Percentiles rank a stretch among this genome's conserved stretches.
phyloP scores from a whole-genome alignment of 2,329 filamentous ascomycete genomes.

The Neofusicoccum parvum region DNA sequence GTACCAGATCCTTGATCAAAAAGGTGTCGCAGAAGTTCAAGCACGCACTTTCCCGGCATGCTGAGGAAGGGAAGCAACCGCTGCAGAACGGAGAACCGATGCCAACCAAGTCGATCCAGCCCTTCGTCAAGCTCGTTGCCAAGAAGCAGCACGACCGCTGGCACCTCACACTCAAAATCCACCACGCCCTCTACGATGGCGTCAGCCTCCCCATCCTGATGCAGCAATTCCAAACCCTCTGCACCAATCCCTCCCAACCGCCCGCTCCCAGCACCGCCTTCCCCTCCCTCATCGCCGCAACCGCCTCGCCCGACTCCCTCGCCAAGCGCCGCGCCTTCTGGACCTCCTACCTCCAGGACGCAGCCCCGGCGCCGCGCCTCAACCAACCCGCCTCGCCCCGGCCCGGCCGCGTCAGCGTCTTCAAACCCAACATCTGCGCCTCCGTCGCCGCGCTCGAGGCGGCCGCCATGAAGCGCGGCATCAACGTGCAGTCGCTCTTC shows the following conservation, averaged over 20 bases:
- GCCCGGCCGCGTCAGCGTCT: conserved; percentile 44
- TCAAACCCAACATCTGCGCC: conserved; percentile 53
- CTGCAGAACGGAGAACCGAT: not conserved
- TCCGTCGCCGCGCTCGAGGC: conserved; percentile 39
- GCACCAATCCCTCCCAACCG: conserved; percentile 27
- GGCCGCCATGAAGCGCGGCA: conserved; percentile 53
- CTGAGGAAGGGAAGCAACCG: not conserved
- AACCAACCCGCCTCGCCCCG: conserved; percentile 1
- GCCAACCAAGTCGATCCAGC: conserved; percentile 26
- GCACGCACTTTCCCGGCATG: not conserved
- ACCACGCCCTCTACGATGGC: conserved; percentile 88
- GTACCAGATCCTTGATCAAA: not conserved
- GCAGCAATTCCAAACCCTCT: conserved; percentile 51
- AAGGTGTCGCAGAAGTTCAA: conserved; percentile 4
- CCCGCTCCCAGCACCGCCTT: not conserved
- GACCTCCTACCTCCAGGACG: conserved; percentile 47
- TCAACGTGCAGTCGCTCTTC: conserved; percentile 74
- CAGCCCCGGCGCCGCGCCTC: not conserved
- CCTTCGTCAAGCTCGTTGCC: conserved; percentile 41
- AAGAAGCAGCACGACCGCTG: conserved; percentile 35
- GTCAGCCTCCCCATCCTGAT: conserved; percentile 72
- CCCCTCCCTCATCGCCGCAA: not conserved
- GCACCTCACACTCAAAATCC: conserved; percentile 58
- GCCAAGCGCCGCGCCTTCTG: conserved; percentile 51
- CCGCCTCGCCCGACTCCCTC: conserved; percentile 20